Base-by-base conservation (phyloP, 495 filamentous ascomycete species). In the Gamarada debralockiae region DNA sequence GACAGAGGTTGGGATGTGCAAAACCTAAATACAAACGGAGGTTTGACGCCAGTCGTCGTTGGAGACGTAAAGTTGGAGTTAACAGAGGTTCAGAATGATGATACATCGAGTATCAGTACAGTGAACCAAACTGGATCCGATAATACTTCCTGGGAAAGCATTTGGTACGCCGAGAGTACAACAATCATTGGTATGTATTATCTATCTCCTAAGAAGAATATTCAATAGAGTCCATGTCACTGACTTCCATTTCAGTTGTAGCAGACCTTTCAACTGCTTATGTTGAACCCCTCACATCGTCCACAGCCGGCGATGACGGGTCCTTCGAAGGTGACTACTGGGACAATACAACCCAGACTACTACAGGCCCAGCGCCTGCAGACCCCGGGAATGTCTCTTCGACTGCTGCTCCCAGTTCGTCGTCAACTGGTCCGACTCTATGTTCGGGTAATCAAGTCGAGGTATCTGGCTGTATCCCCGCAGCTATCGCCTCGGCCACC, bases 401-500 rank as follows among this genome's bases (percentile, higher is more conserved):
- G 3, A 37, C 47, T 23, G 13, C 31, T 34, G 31, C 31, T 34
- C 31, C n/a, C n/a, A 34, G 31, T 34, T 8, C 31, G 31, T n/a
- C n/a, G n/a, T n/a, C n/a, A n/a, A n/a, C n/a, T n/a, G n/a, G 3
- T 29, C 44, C 44, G 9, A 27, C 44, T 27, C 20, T 13, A 13
- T 47, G 44, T 31, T 27, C 23, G 3, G 44, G 44, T 10, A 47
- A 47, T 33, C 44, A 47, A 47, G 44, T 47, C 44, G 23, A 47
- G 25, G n/a, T n/a, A n/a, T 27, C 23, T 27, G 10, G 23, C 23
- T 47, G 44, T 17, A 27, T 47, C 44, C 3, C 44, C 23, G 44
- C 3, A 13, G 25, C 23, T 14, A 3, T 31, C 25, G 23, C 23
- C 22, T 31, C 23, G 3, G 44, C 23, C 22, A 13, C 44, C 25